phyloP scores from a whole-genome alignment of 768 basidiomycete genomes.

The Cyathus striatus region DNA sequence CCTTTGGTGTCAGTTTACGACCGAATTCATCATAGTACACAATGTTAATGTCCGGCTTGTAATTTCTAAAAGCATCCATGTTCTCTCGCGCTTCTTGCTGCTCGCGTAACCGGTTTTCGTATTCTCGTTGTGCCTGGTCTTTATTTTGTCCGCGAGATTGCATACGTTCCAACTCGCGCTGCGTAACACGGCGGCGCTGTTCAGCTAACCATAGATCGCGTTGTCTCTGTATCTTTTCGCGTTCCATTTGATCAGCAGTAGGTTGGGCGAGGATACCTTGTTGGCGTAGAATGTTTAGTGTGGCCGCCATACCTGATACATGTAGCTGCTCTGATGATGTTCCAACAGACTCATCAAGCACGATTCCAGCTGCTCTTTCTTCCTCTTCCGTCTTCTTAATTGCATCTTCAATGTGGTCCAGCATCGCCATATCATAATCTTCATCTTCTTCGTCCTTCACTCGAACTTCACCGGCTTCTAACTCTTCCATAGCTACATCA shows the following conservation, averaged over 20 bases:
- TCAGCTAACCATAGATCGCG: conserved; percentile 89
- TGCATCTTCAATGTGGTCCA: conserved; percentile 70
- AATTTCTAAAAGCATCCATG: conserved; percentile 82
- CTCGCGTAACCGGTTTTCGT: conserved; percentile 88
- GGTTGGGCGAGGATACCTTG: conserved; percentile 82
- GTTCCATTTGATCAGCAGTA: conserved; percentile 57
- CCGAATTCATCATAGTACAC: conserved; percentile 98
- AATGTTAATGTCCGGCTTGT: conserved; percentile 96
- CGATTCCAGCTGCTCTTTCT: conserved; percentile 30
- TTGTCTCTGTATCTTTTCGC: conserved; percentile 80
- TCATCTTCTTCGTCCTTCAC: conserved; percentile 78
- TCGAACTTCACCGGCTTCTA: conserved; percentile 78
- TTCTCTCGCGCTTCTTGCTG: conserved; percentile 84
- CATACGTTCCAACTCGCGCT: conserved; percentile 76
- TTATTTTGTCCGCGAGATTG: conserved; percentile 76
- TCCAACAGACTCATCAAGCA: conserved; percentile 30
- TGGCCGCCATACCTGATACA: conserved; percentile 81
- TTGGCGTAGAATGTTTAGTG: conserved; percentile 82
- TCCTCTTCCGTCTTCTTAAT: conserved; percentile 61
- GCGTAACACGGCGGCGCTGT: conserved; percentile 66
- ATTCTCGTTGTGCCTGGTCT: conserved; percentile 92
- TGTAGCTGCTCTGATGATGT: conserved; percentile 79
- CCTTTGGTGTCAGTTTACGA: conserved; percentile 81
- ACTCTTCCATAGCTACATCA: conserved; percentile 64
- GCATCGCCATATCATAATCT: conserved; percentile 65